A percentile compares a stretch with the other conserved stretches of the same genome.
These are phyloP conservation scores for Backusella luteola DNA, from an alignment of 192 early-diverging fungal species.

Conservation along the genomic window DNA sequence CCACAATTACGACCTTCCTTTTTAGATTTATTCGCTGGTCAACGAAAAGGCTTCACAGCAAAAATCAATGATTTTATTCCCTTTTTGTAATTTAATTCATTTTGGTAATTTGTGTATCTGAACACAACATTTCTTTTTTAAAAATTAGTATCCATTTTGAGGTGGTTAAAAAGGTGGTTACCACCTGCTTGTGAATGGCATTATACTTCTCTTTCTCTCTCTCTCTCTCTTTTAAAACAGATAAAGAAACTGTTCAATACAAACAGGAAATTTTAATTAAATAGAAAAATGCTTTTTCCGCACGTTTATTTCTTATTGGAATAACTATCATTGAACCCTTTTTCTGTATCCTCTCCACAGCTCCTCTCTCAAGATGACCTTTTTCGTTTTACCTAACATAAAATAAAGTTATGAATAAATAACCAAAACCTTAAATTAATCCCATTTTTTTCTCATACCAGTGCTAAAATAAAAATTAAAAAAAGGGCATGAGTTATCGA, in stretches of 20 bases:
- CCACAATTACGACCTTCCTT: too few relatives aligned
- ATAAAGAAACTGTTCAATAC: background rate
- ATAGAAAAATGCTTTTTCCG: background rate
- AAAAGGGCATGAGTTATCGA: background rate
- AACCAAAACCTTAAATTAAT: background rate
- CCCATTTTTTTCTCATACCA: background rate
- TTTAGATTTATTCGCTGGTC: too few relatives aligned
- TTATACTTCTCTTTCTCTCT: too few relatives aligned
- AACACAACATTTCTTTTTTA: too few relatives aligned
- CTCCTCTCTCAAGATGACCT: conserved; percentile 15
- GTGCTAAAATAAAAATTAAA: background rate
- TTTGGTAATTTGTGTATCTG: too few relatives aligned
- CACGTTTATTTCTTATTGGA: background rate
- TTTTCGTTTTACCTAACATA: conserved; percentile 14
- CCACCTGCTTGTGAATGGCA: too few relatives aligned
- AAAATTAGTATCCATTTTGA: too few relatives aligned
- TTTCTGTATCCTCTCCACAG: conserved; percentile 13
- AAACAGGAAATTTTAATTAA: background rate
- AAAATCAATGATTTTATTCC: too few relatives aligned
- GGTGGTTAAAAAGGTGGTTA: too few relatives aligned
- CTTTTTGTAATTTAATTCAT: too few relatives aligned
- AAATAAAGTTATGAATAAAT: background rate
- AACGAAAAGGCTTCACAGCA: too few relatives aligned
- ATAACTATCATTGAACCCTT: background rate
- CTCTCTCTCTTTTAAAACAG: background rate